Evolutionary conservation across 768 basidiomycete genomes (phyloP), one percentile per base, ranked within the genome.

Genomic region (Pleurotus eryngii): DNA sequence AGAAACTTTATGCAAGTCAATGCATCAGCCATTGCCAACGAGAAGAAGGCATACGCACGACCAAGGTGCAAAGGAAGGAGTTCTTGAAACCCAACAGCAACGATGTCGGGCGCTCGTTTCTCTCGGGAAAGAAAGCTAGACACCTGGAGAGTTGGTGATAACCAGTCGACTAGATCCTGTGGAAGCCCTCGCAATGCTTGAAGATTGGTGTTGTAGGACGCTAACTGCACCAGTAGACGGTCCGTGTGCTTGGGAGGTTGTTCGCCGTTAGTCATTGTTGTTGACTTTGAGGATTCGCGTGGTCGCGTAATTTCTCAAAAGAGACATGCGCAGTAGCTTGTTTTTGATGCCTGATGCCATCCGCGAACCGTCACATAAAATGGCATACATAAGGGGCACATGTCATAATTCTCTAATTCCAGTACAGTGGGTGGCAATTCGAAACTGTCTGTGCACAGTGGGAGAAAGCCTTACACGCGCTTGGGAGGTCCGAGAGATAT

Each of bases 31-130:
- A 57, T 12, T 26, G 49, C 22, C 46, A 12, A 27, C 24, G 39
- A 40, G 45, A 48, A n/a, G 27, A 49, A 56, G 30, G 45, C n/a
- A 54, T 55, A 84, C 89, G 63, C 72, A 93, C 90, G 79, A 60
- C 90, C 89, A 40, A 94, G 84, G 67, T 95, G 91, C 2, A 98
- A 78, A 5, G 94, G 95, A 11, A 96, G 77, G 22, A 97, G 78
- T 69, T 98, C 96, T 69, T 98, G 96, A 62, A 97, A 95, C 2
- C 92, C 93, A 53, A 98, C 89, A 5, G 87, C 95, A 42, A 96
- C 81, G 30, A 95, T 82, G 68, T 95, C 93, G 40, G 95, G 92
- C 4, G 90, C 83, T 57, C 84, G 75, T 45, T 72, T 71, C 65
- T 82, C 75, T 53, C 77, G 80, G 35, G 86, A 78, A 30, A 92